phyloP scores from a whole-genome alignment of 1,284 basidiomycete genomes.

The Xerocomus nothofagi region DNA sequence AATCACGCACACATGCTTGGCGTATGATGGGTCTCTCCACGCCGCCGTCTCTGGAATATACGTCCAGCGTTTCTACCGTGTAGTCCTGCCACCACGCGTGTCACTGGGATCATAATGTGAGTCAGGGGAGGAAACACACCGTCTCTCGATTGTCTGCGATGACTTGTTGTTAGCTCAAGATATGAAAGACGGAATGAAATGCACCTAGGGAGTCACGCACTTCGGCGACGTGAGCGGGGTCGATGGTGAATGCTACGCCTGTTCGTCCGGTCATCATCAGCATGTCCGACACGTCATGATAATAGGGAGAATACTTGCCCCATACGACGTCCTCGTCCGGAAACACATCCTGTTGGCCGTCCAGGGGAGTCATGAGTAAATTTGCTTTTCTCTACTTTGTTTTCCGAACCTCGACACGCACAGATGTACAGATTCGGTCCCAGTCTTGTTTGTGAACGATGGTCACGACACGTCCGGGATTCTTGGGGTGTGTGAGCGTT shows the following conservation, averaged over 20 bases:
- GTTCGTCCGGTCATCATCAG: neutral
- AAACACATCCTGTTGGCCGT: conserved; percentile 55
- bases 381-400: neutral
- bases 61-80: conserved; percentile 47
- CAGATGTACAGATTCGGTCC: conserved; percentile 64
- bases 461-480: conserved; percentile 81
- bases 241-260: conserved; percentile 82
- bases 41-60: conserved; percentile 47
- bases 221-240: conserved; percentile 67
- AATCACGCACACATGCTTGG: conserved; percentile 31
- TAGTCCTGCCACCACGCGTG: conserved; percentile 44
- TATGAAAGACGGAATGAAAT: neutral
- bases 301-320: conserved; percentile 47
- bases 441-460: conserved; percentile 81
- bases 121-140: conserved; percentile 39
- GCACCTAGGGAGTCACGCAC: conserved; percentile 77
- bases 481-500: conserved; percentile 38
- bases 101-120: neutral
- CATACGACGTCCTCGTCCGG: conserved; percentile 79
- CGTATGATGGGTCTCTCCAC: conserved; percentile 44
- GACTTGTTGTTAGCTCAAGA: neutral
- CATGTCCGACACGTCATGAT: neutral
- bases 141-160: conserved; percentile 73
- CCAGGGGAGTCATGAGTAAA: neutral
- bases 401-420: conserved; percentile 31